Base-by-base conservation (phyloP, 2,329 filamentous ascomycete species). In the Paecilomyces formosus region DNA sequence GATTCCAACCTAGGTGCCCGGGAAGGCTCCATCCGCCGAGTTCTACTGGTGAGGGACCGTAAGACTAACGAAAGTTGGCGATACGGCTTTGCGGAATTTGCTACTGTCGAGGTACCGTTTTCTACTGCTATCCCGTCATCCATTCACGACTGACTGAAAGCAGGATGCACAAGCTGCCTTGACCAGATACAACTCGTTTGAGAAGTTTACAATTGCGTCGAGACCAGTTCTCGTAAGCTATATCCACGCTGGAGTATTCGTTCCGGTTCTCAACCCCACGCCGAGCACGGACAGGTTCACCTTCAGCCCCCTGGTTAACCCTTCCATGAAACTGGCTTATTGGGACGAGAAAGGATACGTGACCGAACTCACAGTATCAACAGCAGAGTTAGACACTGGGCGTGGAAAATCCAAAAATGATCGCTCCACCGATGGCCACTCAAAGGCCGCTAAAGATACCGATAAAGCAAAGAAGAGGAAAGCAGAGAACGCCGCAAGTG, bases 81-180 rank as follows among this genome's bases (percentile, higher is more conserved):
- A 64, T 95, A 90, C 66, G 90, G 90, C 0, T 95, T 95, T 72
- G 90, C 87, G 0, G 90, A 95, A 71, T 95, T 92, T 69, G 87
- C 85, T 65, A 88, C 85, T 0, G 78, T 90, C 18, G 85, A 88
- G 64, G 79, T 78, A 72, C 39, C 8, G 18, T 53, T 60, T 56
- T 24, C 6, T 33, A 24, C 8, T 55, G 2, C 26, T 18, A 26
- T 45, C 15, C 22, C 3, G 21, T 11, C 18, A 2, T 24, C 45
- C 5, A 2, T n/a, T 39, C 18, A 2, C 33, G 53, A 35, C 60
- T 67, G 39, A 63, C 28, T 53, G 33, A 2, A 53, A 9, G 2
- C 53, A 79, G 70, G 89, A 94, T 71, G 89, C 90, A 1, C 82
- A 86, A 70, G 87, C 86, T 22, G 90, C 90, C 3, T 76, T 92